These are phyloP conservation scores for Morella rubra DNA, from an alignment of 306 rosid species.

Conservation along the genomic window DNA sequence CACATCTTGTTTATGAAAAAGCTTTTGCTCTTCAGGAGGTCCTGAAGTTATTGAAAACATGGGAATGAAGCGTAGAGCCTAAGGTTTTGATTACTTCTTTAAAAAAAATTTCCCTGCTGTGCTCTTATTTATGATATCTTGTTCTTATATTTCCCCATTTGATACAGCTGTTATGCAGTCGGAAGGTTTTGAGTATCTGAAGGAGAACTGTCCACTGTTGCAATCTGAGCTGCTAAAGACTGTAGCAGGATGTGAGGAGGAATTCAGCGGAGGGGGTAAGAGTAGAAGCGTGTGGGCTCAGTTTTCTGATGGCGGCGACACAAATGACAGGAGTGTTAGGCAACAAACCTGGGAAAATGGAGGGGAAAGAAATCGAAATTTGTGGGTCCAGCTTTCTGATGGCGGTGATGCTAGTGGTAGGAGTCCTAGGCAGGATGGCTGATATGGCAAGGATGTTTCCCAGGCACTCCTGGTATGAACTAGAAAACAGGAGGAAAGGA, in stretches of 20 bases:
- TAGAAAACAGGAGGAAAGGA: neutral
- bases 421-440: constrained; percentile 71
- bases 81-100: neutral
- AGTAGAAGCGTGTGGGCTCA: constrained; percentile 94
- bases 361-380: constrained; percentile 58
- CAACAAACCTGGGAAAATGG: constrained; percentile 90
- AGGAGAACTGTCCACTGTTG: constrained; percentile 80
- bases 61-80: constrained; percentile 28
- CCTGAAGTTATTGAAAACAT: constrained; percentile 29
- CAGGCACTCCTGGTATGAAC: neutral
- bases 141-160: constrained; percentile 12
- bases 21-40: constrained; percentile 35
- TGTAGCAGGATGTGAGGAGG: constrained; percentile 91
- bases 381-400: constrained; percentile 79
- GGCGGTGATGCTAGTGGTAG: constrained; percentile 64
- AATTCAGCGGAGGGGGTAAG: constrained; percentile 81
- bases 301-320: constrained; percentile 88
- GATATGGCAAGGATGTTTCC: constrained; percentile 25
- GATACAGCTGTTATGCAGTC: constrained; percentile 94
- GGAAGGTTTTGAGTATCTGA: constrained; percentile 88
- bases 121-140: constrained; percentile 22
- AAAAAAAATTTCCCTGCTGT: neutral
- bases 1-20: constrained; percentile 22
- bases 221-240: constrained; percentile 94
- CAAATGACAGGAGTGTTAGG: constrained; percentile 76